Evolutionary conservation across 148 eudicot species (phyloP).

Genomic region (Vaccinium darrowii): DNA sequence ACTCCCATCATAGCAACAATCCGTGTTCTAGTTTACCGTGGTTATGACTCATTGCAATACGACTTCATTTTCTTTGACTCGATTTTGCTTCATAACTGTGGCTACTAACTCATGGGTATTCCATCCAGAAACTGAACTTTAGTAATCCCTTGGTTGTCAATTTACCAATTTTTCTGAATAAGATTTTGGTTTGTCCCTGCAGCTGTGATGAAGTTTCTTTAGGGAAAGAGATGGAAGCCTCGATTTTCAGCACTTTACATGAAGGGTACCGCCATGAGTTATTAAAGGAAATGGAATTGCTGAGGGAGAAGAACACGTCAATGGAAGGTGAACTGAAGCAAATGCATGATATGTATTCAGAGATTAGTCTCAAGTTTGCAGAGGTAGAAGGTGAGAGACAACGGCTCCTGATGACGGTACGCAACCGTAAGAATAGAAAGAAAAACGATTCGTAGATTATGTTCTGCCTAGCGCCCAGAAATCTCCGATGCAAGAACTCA

Average conservation of each 20-base stretch:
- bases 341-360: slow-evolving; percentile 90
- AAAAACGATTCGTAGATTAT: slow-evolving; percentile 32
- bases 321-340: slow-evolving; percentile 89
- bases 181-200: neutral
- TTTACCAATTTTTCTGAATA: neutral
- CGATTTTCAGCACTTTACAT: slow-evolving; percentile 16
- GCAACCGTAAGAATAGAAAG: slow-evolving; percentile 70
- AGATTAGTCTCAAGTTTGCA: slow-evolving; percentile 86
- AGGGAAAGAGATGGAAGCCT: slow-evolving; percentile 16
- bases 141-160: neutral
- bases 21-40: too few relatives aligned
- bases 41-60: neutral
- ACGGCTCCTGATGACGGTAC: slow-evolving; percentile 68
- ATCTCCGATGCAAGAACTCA: neutral
- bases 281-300: slow-evolving; percentile 44
- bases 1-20: too few relatives aligned
- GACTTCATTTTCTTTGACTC: neutral
- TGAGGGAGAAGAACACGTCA: slow-evolving; percentile 58
- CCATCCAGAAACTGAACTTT: neutral
- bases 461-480: neutral
- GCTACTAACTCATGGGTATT: neutral
- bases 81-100: neutral
- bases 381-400: slow-evolving; percentile 97
- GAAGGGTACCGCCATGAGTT: slow-evolving; percentile 31
- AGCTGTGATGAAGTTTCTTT: slow-evolving; percentile 26